Evolutionary conservation across 164 flowering plant species (phyloP).

Genomic region (Paratinospora sagittata): DNA sequence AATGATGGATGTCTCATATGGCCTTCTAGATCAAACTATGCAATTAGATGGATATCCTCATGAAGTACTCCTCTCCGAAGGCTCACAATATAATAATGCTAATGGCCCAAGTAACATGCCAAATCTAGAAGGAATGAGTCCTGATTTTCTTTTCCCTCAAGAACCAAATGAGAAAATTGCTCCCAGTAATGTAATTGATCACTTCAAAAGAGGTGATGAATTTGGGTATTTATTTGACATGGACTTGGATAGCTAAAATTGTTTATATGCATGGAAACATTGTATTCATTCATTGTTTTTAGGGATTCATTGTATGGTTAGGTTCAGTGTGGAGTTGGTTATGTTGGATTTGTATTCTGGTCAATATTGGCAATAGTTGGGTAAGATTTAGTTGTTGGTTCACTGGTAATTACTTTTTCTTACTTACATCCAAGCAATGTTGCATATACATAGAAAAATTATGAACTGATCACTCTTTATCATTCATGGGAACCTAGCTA

Average conservation of each 20-base stretch:
- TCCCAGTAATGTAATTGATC: neutral
- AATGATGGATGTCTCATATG: slow-evolving; percentile 10
- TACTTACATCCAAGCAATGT: too few relatives aligned
- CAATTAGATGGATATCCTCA: neutral
- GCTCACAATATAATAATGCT: slow-evolving; percentile 10
- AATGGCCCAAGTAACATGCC: neutral
- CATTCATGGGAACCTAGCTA: too few relatives aligned
- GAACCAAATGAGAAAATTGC: slow-evolving; percentile 2
- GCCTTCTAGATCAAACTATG: slow-evolving; percentile 14
- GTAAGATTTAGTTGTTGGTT: too few relatives aligned
- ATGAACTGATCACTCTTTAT: too few relatives aligned
- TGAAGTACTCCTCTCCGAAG: slow-evolving; percentile 12
- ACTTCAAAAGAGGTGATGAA: slow-evolving; percentile 13
- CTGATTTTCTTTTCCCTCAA: slow-evolving; percentile 17
- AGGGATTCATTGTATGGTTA: too few relatives aligned
- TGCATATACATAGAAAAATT: too few relatives aligned
- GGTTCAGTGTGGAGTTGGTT: too few relatives aligned
- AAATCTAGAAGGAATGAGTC: slow-evolving; percentile 10
- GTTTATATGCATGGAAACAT: neutral
- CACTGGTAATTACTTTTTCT: too few relatives aligned
- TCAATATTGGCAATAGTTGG: too few relatives aligned
- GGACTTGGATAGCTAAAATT: slow-evolving; percentile 23
- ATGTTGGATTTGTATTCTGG: too few relatives aligned
- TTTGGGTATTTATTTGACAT: slow-evolving; percentile 45
- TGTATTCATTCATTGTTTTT: too few relatives aligned